Conservation (phyloP, 805 yeast species). For the Metschnikowia amazonensis region DNA sequence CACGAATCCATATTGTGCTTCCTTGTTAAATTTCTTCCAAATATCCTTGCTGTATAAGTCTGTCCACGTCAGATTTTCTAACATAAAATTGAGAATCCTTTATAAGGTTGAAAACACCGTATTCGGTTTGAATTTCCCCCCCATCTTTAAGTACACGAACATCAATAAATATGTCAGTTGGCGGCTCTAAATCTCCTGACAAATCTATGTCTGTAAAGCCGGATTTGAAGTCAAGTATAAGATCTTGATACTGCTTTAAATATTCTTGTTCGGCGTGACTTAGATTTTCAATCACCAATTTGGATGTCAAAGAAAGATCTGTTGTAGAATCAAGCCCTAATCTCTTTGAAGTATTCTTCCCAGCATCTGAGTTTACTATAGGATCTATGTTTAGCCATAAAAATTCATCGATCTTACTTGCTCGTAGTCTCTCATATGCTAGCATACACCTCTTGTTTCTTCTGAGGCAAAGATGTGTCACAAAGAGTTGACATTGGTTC, state of each 20-base stretch:
- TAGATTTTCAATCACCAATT: constrained; percentile 43
- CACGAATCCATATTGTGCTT: neutral
- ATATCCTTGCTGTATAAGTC: constrained; percentile 91
- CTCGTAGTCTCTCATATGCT: constrained; percentile 75
- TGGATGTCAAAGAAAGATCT: constrained; percentile 5
- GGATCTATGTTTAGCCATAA: constrained; percentile 70
- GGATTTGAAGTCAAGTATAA: constrained; percentile 73
- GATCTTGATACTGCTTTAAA: constrained; percentile 62
- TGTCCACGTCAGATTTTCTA: constrained; percentile 88
- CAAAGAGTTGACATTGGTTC: constrained; percentile 61
- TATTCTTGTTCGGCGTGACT: constrained; percentile 82
- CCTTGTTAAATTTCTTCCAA: constrained; percentile 58
- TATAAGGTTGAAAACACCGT: constrained; percentile 89
- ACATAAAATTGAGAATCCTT: constrained; percentile 94
- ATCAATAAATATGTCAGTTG: constrained; percentile 86
- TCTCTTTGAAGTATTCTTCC: constrained; percentile 1
- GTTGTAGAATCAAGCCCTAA: constrained; percentile 1
- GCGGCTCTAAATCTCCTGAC: constrained; percentile 87
- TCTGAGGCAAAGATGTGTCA: constrained; percentile 71
- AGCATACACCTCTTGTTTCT: constrained; percentile 86
- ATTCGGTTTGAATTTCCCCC: constrained; percentile 96
- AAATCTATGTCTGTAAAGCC: constrained; percentile 78
- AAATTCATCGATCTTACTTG: constrained; percentile 59
- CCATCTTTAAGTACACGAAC: constrained; percentile 92
- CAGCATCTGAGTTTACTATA: constrained; percentile 18